A percentile compares a stretch with the other conserved stretches of the same genome.
These are phyloP conservation scores for Hericium rajendrae DNA, from an alignment of 768 basidiomycete species.

Conservation along the genomic window DNA sequence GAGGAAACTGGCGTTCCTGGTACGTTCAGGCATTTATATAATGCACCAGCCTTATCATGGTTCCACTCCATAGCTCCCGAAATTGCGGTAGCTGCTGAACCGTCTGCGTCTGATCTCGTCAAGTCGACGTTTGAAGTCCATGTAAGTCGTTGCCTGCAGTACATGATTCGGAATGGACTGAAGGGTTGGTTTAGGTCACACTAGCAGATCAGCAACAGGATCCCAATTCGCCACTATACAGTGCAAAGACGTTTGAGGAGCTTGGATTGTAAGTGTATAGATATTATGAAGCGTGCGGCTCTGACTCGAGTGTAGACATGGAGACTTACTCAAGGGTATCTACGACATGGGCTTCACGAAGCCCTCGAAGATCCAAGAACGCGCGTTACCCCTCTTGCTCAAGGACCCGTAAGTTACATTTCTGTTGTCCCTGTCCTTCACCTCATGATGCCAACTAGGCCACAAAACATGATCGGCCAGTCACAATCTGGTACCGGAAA, in stretches of 20 bases:
- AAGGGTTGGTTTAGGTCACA: slow-evolving; percentile 55
- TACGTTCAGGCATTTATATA: not conserved
- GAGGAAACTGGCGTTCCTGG: not conserved
- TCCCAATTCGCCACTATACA: slow-evolving; percentile 91
- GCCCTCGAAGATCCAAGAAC: slow-evolving; percentile 98
- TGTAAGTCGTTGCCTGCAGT: slow-evolving; percentile 31
- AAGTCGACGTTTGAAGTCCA: slow-evolving; percentile 77
- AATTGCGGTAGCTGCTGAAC: not conserved
- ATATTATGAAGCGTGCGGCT: slow-evolving; percentile 42
- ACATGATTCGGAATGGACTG: not conserved
- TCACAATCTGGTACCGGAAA: slow-evolving; percentile 99
- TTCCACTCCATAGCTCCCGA: too few species aligned
- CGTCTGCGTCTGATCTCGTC: slow-evolving; percentile 49
- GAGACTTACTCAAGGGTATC: slow-evolving; percentile 86
- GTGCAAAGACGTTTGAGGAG: slow-evolving; percentile 90
- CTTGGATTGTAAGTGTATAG: slow-evolving; percentile 78
- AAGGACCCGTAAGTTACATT: slow-evolving; percentile 64
- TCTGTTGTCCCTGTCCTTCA: not conserved
- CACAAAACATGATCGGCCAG: slow-evolving; percentile 97
- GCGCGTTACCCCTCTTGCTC: slow-evolving; percentile 85
- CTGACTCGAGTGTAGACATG: slow-evolving; percentile 40
- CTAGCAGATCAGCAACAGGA: slow-evolving; percentile 94
- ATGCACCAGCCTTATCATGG: not conserved
- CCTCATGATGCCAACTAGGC: slow-evolving; percentile 37
- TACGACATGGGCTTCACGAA: slow-evolving; percentile 95